Evolutionary conservation across 768 basidiomycete genomes (phyloP), one percentile per base, ranked within the genome.

Genomic region (Boletus eberwhitei): DNA sequence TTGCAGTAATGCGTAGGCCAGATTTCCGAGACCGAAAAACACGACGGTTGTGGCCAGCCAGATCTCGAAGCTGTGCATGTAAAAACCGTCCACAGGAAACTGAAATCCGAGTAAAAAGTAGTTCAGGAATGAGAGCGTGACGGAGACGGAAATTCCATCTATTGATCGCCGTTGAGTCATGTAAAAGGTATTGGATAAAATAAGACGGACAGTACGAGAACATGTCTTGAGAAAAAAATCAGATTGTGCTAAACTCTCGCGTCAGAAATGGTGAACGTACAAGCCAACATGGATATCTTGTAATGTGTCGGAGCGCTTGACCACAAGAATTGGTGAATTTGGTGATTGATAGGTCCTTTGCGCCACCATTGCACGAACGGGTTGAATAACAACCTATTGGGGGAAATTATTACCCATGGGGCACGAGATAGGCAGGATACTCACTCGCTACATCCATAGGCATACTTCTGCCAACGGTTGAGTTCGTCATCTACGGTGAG

Each of bases 391-490:
- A 95, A 78, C 71, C 88, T 87, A 63, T 83, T 7, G 41, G 13
- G 29, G 55, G 41, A 45, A 43, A 32, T 32, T 26, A 16, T 39
- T 42, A 32, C 50, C 37, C 36, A 58, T 32, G 57, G 0, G 49
- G 34, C 32, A 17, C n/a, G 19, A 29, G 13, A 9, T 29, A n/a
- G 43, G 50, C 14, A 65, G 67, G 64, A 59, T 72, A 78, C 68
- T 68, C 79, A 83, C 53, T 82, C 82, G 50, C 65, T 71, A 64
- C 48, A 64, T 81, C 86, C 88, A 71, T 88, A 90, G 0, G 87
- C 76, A 57, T 90, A 91, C 66, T 94, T 96, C 58, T 94, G 90
- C 93, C 93, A 96, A 2, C 93, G 72, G 62, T 94, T 94, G 9
- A 96, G 74, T 68, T 96, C 93, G 63, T 96, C 93, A 48, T 93